Percentiles rank a stretch among this genome's conserved stretches.
Conservation (phyloP, 2,329 filamentous ascomycete species). For the Scolecobasidium constrictum region DNA sequence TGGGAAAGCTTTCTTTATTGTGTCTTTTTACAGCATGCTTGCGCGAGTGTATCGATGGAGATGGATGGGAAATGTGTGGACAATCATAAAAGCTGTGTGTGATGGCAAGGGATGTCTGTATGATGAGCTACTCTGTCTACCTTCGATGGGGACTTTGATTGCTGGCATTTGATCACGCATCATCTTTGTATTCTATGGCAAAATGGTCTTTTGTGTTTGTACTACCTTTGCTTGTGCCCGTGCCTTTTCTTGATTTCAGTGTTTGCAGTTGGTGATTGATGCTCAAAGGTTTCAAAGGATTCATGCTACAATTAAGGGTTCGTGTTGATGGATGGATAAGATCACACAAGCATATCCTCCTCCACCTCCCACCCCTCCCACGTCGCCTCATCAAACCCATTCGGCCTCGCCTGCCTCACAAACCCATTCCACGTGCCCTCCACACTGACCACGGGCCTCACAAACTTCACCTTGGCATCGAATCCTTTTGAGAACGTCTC, state of each 20-base stretch:
- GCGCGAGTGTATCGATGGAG: neutral
- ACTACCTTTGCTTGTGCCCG: no score
- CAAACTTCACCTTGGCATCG: conserved; percentile 35
- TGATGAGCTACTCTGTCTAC: neutral
- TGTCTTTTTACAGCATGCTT: neutral
- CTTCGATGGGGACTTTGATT: neutral
- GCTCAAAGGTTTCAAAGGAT: no score
- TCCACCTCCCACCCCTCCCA: conserved; percentile 38
- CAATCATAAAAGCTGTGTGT: neutral
- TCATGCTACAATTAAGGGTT: no score
- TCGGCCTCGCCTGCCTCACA: conserved; percentile 37
- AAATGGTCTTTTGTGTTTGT: neutral
- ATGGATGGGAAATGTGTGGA: neutral
- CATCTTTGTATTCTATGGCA: conserved; percentile 1
- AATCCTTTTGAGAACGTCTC: conserved; percentile 33
- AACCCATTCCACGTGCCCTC: conserved; percentile 39
- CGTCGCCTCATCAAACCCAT: conserved; percentile 38
- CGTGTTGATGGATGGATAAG: no score
- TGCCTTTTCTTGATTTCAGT: no score
- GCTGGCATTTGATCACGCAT: neutral
- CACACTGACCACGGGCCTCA: conserved; percentile 34
- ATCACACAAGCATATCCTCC: conserved; percentile 26
- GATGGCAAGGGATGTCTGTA: neutral
- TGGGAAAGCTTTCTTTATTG: no score
- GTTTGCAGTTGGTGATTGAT: no score